These are phyloP conservation scores for Trichoderma sp. DNA, from an alignment of 2,329 filamentous ascomycete genomes.

Conservation along the genomic window DNA sequence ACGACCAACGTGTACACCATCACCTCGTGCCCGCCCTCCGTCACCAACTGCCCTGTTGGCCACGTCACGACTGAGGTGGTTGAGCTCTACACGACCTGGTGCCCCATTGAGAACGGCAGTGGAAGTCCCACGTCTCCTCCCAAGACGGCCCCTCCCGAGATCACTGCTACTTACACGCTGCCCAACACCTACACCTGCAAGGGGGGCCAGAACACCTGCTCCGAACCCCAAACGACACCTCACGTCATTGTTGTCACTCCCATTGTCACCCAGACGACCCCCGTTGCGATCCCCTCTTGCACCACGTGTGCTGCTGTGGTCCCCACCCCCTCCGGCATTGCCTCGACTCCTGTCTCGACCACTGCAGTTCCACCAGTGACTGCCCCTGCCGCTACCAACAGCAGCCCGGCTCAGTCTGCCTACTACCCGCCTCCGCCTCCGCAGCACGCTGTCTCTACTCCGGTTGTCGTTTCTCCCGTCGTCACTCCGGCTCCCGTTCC, in stretches of 20 bases:
- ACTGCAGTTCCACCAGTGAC: constrained; percentile 1
- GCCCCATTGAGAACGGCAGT: constrained; percentile 7
- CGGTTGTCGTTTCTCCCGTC: not conserved
- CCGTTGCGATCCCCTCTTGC: constrained; percentile 28
- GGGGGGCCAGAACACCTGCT: constrained; percentile 30
- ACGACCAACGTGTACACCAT: constrained; percentile 33
- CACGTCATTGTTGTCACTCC: constrained; percentile 29
- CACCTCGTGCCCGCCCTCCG: constrained; percentile 33
- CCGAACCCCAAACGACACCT: constrained; percentile 27
- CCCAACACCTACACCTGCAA: constrained; percentile 31
- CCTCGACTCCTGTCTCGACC: constrained; percentile 23
- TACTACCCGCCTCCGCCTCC: constrained; percentile 13
- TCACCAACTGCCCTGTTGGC: constrained; percentile 29
- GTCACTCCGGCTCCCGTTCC: constrained; percentile 1
- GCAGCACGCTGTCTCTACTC: constrained; percentile 8
- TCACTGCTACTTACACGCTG: constrained; percentile 31
- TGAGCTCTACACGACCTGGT: constrained; percentile 25
- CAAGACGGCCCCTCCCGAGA: constrained; percentile 25
- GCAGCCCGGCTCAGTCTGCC: constrained; percentile 15
- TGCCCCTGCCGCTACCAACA: constrained; percentile 15
- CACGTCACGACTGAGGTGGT: constrained; percentile 28
- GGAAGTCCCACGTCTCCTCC: not conserved
- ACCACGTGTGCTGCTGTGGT: constrained; percentile 25
- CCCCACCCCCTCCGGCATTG: constrained; percentile 23
- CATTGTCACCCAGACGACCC: constrained; percentile 21